Conservation (phyloP, 108 stramenopile genomes). For the Skeletonema grethae region DNA sequence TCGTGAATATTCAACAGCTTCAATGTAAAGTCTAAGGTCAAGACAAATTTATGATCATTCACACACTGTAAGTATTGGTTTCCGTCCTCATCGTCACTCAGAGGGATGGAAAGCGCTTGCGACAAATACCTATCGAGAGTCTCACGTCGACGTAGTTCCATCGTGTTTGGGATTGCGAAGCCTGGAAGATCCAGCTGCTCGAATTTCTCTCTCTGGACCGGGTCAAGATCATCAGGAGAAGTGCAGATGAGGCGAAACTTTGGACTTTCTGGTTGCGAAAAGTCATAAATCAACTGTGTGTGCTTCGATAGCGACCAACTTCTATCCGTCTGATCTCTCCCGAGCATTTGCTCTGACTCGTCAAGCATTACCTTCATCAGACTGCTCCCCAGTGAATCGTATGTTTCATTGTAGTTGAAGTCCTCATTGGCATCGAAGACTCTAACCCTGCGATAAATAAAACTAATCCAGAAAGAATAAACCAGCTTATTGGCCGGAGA, state of each 20-base stretch:
- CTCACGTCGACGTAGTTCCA: constrained; percentile 23
- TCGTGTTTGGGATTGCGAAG: constrained; percentile 18
- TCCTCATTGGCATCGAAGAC: constrained; percentile 33
- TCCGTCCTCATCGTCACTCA: constrained; percentile 10
- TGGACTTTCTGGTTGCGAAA: constrained; percentile 14
- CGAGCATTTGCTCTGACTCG: constrained; percentile 25
- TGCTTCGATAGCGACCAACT: constrained; percentile 20
- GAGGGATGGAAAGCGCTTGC: constrained; percentile 31
- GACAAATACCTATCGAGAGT: constrained; percentile 35
- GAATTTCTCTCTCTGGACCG: constrained; percentile 14
- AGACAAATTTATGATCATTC: constrained; percentile 32
- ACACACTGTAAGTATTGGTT: constrained; percentile 15
- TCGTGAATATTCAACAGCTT: constrained; percentile 36
- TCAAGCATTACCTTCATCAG: constrained; percentile 32
- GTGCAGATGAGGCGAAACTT: constrained; percentile 33
- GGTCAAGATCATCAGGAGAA: constrained; percentile 20
- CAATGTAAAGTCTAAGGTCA: constrained; percentile 36
- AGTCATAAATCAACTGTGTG: constrained; percentile 37
- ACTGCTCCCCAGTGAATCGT: constrained; percentile 28
- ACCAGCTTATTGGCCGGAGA: constrained; percentile 13
- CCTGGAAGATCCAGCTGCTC: constrained; percentile 30
- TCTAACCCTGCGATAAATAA: constrained; percentile 16
- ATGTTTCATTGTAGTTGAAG: constrained; percentile 32
- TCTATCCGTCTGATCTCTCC: constrained; percentile 10
- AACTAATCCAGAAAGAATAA: constrained; percentile 28